Percentiles rank a stretch among this genome's conserved stretches.
phyloP scores from a whole-genome alignment of 768 basidiomycete genomes.

The Amanita inopinata region DNA sequence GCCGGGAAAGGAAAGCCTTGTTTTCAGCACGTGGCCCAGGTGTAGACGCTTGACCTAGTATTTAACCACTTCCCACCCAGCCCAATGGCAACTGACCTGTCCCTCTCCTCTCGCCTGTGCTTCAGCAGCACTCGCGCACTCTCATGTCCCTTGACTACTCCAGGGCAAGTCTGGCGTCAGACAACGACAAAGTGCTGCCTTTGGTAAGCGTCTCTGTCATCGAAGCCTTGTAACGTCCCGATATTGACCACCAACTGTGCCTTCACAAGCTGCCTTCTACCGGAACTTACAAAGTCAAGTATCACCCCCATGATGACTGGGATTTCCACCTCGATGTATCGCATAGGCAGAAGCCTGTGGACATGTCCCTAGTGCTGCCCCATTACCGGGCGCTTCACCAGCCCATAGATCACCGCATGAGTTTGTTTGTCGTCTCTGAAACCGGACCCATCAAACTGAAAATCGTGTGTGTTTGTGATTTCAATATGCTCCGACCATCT shows the following conservation, averaged over 20 bases:
- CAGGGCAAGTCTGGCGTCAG: no score
- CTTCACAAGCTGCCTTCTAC: constrained; percentile 4
- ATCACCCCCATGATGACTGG: constrained; percentile 49
- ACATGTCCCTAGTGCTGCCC: constrained; percentile 61
- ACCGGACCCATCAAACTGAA: constrained; percentile 53
- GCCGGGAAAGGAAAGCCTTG: constrained; percentile 20
- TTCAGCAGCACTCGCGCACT: no score
- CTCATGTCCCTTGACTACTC: no score
- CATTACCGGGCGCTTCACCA: constrained; percentile 73
- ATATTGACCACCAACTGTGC: background rate
- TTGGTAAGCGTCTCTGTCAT: constrained; percentile 5
- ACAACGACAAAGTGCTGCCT: constrained; percentile 4
- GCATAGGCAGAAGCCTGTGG: constrained; percentile 33
- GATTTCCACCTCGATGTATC: constrained; percentile 54
- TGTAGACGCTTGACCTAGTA: constrained; percentile 17
- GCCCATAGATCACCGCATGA: constrained; percentile 61
- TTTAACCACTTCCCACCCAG: constrained; percentile 13
- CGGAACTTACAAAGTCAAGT: constrained; percentile 59
- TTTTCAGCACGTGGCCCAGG: constrained; percentile 19
- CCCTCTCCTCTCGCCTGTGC: no score
- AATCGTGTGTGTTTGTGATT: constrained; percentile 43
- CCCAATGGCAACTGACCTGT: constrained; percentile 4
- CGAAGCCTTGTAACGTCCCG: background rate
- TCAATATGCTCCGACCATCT: constrained; percentile 8
- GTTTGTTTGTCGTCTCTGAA: constrained; percentile 52